Conservation (phyloP, 495 filamentous ascomycete genomes). For the Hypoxylon fuscum region DNA sequence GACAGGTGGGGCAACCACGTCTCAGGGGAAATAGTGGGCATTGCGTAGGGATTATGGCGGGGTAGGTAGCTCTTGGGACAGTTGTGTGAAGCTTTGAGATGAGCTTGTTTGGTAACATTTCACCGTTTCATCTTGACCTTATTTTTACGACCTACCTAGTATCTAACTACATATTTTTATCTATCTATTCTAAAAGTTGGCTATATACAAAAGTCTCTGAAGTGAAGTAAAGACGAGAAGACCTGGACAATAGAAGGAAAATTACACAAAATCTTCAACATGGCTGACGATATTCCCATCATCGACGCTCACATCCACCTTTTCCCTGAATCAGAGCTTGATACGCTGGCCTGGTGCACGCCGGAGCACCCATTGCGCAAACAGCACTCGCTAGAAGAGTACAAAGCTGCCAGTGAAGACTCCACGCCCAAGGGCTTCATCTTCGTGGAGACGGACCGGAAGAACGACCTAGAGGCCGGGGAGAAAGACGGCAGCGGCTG, state of each 20-base stretch:
- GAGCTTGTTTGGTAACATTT: conserved; percentile 22
- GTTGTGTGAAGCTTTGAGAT: conserved; percentile 21
- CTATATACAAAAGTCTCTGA: too few species aligned
- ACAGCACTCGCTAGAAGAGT: conserved; percentile 71
- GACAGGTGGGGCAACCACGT: conserved; percentile 18
- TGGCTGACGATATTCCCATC: conserved; percentile 53
- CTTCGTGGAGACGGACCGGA: conserved; percentile 82
- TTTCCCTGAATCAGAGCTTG: conserved; percentile 71
- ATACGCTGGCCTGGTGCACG: conserved; percentile 70
- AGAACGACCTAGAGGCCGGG: conserved; percentile 62
- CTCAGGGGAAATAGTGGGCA: conserved; percentile 39
- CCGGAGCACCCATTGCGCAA: conserved; percentile 63
- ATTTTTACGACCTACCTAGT: neutral
- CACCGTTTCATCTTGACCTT: conserved; percentile 15
- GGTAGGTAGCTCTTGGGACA: conserved; percentile 18
- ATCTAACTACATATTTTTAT: too few species aligned
- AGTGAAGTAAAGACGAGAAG: conserved; percentile 3
- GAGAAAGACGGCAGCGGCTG: conserved; percentile 57
- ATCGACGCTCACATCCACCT: conserved; percentile 92
- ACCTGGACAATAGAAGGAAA: neutral
- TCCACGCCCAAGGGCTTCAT: conserved; percentile 69
- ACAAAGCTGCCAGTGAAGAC: conserved; percentile 49
- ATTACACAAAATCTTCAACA: conserved; percentile 15
- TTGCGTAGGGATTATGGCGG: conserved; percentile 31
- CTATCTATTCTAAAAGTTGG: neutral